Base-by-base conservation (phyloP, 257 asterid genomes). In the Leptodermis oblonga region DNA sequence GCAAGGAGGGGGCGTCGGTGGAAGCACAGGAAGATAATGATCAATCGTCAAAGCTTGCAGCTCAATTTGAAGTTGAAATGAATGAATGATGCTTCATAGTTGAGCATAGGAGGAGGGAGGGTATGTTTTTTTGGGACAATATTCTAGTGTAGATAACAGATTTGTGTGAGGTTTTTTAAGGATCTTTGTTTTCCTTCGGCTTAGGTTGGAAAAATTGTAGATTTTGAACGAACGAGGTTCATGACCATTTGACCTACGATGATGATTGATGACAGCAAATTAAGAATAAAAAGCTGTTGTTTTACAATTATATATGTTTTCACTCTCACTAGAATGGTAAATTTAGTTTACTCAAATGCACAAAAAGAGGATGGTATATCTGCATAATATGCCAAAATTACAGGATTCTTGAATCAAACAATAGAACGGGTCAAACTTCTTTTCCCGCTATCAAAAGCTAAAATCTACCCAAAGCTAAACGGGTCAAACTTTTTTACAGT, bases 401-500 rank as follows among this genome's bases (percentile, higher is more conserved):
- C 13, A 68, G 11, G 26, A 60, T 54, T 54, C 53, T 68, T 53
- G 52, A 68, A 53, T 53, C 64, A 68, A 67, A 68, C 63, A 68
- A 39, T 33, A 7, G 15, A 42, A 67, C 68, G n/a, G n/a, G n/a
- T n/a, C n/a, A n/a, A n/a, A n/a, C n/a, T n/a, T n/a, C n/a, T n/a
- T n/a, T n/a, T n/a, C n/a, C n/a, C n/a, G n/a, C n/a, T n/a, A n/a
- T n/a, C n/a, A n/a, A n/a, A n/a, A n/a, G n/a, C n/a, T n/a, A n/a
- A n/a, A n/a, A n/a, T n/a, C n/a, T n/a, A n/a, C n/a, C n/a, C n/a
- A n/a, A n/a, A n/a, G n/a, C n/a, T n/a, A n/a, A n/a, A n/a, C n/a
- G n/a, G n/a, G n/a, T n/a, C n/a, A n/a, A n/a, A n/a, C n/a, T n/a
- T 31, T 14, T 59, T 80, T 82, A 92, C 97, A 90, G 78, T 10